Evolutionary conservation across 805 yeast species (phyloP).

Genomic region (Kodamaea jinghongensis): DNA sequence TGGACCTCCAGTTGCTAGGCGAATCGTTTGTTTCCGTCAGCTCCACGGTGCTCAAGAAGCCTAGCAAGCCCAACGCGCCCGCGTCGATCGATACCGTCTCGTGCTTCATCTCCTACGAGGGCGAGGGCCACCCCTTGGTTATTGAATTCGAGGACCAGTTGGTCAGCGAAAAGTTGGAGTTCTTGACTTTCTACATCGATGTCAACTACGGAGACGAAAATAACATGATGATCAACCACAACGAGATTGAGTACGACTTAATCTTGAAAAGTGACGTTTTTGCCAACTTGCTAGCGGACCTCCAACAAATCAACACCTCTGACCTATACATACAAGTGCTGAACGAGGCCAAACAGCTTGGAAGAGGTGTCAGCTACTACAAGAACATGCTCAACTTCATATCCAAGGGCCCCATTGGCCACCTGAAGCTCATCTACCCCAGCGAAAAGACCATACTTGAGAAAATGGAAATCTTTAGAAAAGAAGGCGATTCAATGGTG

Average conservation of each 20-base stretch:
- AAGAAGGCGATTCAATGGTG: constrained; percentile 25
- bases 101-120: constrained; percentile 37
- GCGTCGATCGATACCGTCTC: constrained; percentile 19
- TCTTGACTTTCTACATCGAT: constrained; percentile 36
- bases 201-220: constrained; percentile 18
- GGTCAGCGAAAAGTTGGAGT: constrained; percentile 42
- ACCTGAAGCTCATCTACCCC: constrained; percentile 65
- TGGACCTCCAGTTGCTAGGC: constrained; percentile 34
- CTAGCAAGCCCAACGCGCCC: constrained; percentile 12
- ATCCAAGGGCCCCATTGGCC: constrained; percentile 72
- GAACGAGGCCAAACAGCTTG: constrained; percentile 15
- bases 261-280: constrained; percentile 40
- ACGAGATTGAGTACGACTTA: constrained; percentile 31
- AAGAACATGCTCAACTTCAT: constrained; percentile 51
- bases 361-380: constrained; percentile 8
- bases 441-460: constrained; percentile 60
- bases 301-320: constrained; percentile 33
- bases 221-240: constrained; percentile 26
- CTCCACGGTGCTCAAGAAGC: constrained; percentile 11
- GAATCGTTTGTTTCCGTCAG: constrained; percentile 37
- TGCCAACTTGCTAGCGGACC: constrained; percentile 33
- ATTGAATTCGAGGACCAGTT: constrained; percentile 41
- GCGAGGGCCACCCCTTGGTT: constrained; percentile 38
- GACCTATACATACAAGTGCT: constrained; percentile 33
- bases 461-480: constrained; percentile 41